Conservation (phyloP, 2,329 filamentous ascomycete species). For the Emmonsiellopsis sp. region DNA sequence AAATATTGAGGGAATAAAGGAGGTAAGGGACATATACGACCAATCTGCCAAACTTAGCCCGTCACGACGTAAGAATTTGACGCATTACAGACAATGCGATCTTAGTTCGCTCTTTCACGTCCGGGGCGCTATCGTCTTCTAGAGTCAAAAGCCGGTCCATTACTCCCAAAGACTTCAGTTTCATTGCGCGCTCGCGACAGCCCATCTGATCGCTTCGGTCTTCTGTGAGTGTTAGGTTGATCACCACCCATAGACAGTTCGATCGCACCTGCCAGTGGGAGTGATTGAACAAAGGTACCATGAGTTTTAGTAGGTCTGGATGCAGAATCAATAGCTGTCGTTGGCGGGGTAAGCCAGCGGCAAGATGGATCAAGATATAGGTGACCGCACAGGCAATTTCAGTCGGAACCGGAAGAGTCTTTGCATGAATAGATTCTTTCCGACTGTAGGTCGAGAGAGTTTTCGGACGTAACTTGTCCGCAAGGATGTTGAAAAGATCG, state of each 20-base stretch:
- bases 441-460: conserved; percentile 20
- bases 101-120: conserved; percentile 77
- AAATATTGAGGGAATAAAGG: not conserved
- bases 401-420: conserved; percentile 25
- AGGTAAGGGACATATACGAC: conserved; percentile 7
- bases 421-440: conserved; percentile 12
- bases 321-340: conserved; percentile 70
- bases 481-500: conserved; percentile 69
- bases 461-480: conserved; percentile 60
- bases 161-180: conserved; percentile 64
- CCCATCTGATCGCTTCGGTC: conserved; percentile 57
- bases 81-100: conserved; percentile 62
- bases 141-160: conserved; percentile 55
- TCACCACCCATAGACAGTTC: conserved; percentile 72
- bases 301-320: conserved; percentile 60
- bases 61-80: not conserved
- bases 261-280: conserved; percentile 64
- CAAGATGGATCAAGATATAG: conserved; percentile 79
- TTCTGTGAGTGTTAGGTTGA: conserved; percentile 78
- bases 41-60: not conserved
- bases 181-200: conserved; percentile 56
- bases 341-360: conserved; percentile 69
- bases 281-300: conserved; percentile 65
- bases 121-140: conserved; percentile 62
- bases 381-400: conserved; percentile 71